Conservation (phyloP, 257 asterid genomes). For the Mitragyna speciosa region DNA sequence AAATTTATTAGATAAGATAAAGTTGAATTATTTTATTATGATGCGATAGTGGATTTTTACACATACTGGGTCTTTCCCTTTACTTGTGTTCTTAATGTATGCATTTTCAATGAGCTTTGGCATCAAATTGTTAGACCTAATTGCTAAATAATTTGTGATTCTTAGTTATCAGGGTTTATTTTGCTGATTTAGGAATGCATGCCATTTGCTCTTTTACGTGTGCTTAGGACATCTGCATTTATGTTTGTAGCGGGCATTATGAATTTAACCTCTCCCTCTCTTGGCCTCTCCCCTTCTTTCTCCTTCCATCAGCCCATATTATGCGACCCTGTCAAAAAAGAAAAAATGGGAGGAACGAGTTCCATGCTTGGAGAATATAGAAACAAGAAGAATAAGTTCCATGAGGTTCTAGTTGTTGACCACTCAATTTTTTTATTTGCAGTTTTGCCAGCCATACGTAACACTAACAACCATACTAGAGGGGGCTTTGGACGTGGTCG, state of each 20-base stretch:
- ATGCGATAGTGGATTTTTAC: no score
- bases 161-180: background rate
- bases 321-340: background rate
- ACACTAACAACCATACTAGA: slow-evolving; percentile 56
- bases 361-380: background rate
- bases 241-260: background rate
- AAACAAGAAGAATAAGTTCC: background rate
- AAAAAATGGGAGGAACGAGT: background rate
- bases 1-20: no score
- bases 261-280: background rate
- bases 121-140: background rate
- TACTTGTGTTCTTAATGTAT: no score
- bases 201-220: background rate
- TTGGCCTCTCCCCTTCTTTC: background rate
- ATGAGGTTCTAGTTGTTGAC: background rate
- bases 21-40: no score
- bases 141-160: no score
- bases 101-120: background rate
- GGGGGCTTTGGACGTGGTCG: slow-evolving; percentile 87
- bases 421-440: slow-evolving; percentile 27
- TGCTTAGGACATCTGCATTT: background rate
- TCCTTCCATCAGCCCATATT: no score
- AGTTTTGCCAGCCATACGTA: slow-evolving; percentile 69
- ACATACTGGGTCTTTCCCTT: no score
- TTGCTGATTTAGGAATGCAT: background rate